Percentiles rank a stretch among this genome's conserved stretches.
Conservation (phyloP, 345 rosid species). For the Odontarrhena argentea region DNA sequence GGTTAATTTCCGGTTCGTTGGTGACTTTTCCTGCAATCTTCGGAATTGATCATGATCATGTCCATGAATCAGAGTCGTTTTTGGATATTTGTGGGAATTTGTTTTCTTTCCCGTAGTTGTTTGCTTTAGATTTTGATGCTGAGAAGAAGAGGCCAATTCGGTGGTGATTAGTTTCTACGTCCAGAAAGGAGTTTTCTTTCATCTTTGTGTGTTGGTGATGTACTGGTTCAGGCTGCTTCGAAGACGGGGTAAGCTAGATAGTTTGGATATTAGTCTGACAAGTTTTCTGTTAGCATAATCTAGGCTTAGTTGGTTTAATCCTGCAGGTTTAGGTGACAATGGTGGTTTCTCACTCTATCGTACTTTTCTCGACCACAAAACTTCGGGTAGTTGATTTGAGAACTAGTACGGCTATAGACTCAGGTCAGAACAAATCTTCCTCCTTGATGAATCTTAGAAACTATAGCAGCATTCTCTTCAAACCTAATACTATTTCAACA, state of each 20-base stretch:
- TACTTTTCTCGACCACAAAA: constrained; percentile 22
- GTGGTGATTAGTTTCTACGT: constrained; percentile 10
- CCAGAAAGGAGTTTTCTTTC: not conserved
- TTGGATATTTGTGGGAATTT: not conserved
- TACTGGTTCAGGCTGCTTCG: constrained; percentile 18
- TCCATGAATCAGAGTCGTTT: constrained; percentile 17
- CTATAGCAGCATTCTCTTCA: constrained; percentile 6
- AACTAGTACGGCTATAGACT: constrained; percentile 40
- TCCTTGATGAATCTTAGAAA: constrained; percentile 16
- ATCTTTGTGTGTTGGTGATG: constrained; percentile 17
- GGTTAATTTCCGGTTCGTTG: constrained; percentile 3
- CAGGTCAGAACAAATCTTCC: constrained; percentile 47
- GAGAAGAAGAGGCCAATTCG: constrained; percentile 10
- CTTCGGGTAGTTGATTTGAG: constrained; percentile 36
- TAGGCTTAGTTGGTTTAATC: constrained; percentile 60
- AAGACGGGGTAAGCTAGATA: constrained; percentile 30
- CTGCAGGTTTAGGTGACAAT: constrained; percentile 61
- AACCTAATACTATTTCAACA: constrained; percentile 12
- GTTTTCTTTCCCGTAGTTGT: not conserved
- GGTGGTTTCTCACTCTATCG: constrained; percentile 37
- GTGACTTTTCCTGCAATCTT: constrained; percentile 26
- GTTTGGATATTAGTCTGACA: constrained; percentile 16
- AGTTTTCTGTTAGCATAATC: constrained; percentile 39
- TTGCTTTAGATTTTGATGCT: constrained; percentile 29
- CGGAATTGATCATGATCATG: constrained; percentile 23